Evolutionary conservation across 306 rosid genomes (phyloP).

Genomic region (Fagus crenata): DNA sequence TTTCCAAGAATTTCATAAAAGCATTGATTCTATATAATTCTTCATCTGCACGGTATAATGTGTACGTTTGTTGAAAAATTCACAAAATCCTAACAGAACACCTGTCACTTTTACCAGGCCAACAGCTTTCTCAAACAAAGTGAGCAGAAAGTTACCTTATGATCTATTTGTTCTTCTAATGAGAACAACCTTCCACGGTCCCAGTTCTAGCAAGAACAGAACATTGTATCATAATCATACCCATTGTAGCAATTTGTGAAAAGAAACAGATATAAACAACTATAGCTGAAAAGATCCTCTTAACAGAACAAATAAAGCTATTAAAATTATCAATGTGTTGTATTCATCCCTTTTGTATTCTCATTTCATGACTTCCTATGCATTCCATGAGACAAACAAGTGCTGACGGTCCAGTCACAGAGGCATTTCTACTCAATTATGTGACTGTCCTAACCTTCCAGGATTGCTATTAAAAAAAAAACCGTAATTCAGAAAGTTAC

Average conservation of each 20-base stretch:
- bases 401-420: too few relatives aligned
- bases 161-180: slow-evolving; percentile 80
- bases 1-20: slow-evolving; percentile 10
- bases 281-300: background rate
- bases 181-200: slow-evolving; percentile 79
- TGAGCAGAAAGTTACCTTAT: slow-evolving; percentile 57
- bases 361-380: too few relatives aligned
- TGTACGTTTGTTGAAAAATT: background rate
- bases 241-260: background rate
- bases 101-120: background rate
- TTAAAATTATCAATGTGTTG: background rate
- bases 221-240: background rate
- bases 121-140: slow-evolving; percentile 13
- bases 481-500: too few relatives aligned
- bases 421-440: too few relatives aligned
- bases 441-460: too few relatives aligned
- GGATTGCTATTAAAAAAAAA: too few relatives aligned
- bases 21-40: slow-evolving; percentile 7
- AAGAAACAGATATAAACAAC: background rate
- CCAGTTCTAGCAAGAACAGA: slow-evolving; percentile 58
- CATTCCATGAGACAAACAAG: too few relatives aligned
- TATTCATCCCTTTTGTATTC: too few relatives aligned
- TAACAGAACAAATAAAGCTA: background rate
- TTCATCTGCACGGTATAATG: background rate
- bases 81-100: background rate